Conservation (phyloP, 352 stramenopile genomes). For the Pythium coloratum region DNA sequence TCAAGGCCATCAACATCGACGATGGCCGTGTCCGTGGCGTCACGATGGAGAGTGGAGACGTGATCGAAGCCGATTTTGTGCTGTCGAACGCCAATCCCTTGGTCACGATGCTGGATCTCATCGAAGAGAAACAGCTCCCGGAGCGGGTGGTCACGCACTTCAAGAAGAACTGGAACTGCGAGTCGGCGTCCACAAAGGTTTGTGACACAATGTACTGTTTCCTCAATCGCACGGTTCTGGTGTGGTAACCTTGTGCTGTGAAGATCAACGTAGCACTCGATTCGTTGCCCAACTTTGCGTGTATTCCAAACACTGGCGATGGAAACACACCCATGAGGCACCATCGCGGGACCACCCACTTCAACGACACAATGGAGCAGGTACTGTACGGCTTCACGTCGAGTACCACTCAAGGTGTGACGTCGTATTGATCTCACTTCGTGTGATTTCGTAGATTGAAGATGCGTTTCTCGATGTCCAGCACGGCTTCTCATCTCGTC, state of each 20-base stretch:
- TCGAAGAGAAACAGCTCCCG: constrained; percentile 55
- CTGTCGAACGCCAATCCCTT: constrained; percentile 83
- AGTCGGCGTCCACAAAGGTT: constrained; percentile 81
- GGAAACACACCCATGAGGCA: constrained; percentile 65
- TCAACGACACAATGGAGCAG: constrained; percentile 76
- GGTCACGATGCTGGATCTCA: constrained; percentile 83
- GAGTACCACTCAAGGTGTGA: too few species aligned
- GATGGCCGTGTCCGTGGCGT: constrained; percentile 58
- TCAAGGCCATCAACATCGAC: constrained; percentile 62
- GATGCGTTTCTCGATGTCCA: constrained; percentile 84
- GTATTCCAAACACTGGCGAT: constrained; percentile 63
- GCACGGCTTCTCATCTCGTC: constrained; percentile 57
- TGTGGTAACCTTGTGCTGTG: neutral
- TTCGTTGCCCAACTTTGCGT: constrained; percentile 82
- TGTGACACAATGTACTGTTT: neutral
- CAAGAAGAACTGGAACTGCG: constrained; percentile 76
- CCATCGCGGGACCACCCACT: constrained; percentile 89
- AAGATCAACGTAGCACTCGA: constrained; percentile 89
- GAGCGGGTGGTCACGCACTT: constrained; percentile 69
- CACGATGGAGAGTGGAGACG: constrained; percentile 49
- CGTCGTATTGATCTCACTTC: too few species aligned
- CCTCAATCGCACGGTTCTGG: neutral
- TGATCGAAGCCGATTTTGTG: constrained; percentile 56
- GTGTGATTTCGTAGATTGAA: constrained; percentile 56
- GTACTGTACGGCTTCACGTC: constrained; percentile 23